These are phyloP conservation scores for Thermochaetoides thermophila DNA, from an alignment of 495 filamentous ascomycete species.

Conservation along the genomic window DNA sequence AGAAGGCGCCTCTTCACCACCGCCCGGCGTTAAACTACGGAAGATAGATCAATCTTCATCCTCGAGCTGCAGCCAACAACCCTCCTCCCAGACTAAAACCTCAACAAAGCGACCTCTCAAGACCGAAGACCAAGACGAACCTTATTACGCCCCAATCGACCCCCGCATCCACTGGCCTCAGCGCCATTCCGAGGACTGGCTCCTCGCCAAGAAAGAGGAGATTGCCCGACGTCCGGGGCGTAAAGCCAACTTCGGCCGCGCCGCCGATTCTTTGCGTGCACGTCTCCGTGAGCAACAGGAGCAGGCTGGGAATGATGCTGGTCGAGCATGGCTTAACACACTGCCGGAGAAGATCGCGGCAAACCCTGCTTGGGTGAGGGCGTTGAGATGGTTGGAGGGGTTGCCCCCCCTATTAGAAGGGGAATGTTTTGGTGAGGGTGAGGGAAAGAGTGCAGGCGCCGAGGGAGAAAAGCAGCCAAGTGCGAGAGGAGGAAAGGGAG, in stretches of 20 bases:
- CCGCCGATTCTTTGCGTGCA: constrained; percentile 18
- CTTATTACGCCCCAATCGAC: constrained; percentile 21
- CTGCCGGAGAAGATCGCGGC: constrained; percentile 16
- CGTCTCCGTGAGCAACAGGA: constrained; percentile 13
- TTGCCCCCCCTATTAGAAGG: not conserved
- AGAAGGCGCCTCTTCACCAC: constrained; percentile 4
- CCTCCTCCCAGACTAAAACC: not conserved
- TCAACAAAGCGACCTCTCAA: not conserved
- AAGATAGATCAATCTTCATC: not conserved
- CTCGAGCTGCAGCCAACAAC: not conserved
- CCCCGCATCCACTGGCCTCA: constrained; percentile 29
- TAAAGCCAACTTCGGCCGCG: constrained; percentile 29
- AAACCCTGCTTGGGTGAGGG: constrained; percentile 17
- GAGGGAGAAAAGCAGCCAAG: not conserved
- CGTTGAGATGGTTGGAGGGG: constrained; percentile 7
- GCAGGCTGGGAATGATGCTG: constrained; percentile 2
- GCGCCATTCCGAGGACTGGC: constrained; percentile 23
- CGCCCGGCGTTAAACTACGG: not conserved
- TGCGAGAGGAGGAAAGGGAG: too few relatives aligned
- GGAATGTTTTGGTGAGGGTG: not conserved
- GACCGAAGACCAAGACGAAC: constrained; percentile 6
- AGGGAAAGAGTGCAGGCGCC: not conserved
- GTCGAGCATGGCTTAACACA: too few relatives aligned
- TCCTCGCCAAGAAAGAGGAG: constrained; percentile 25
- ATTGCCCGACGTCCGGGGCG: constrained; percentile 25